Percentiles rank a stretch among this genome's conserved stretches.
phyloP scores from a whole-genome alignment of 2,329 filamentous ascomycete genomes.

The Cercospora sesami region DNA sequence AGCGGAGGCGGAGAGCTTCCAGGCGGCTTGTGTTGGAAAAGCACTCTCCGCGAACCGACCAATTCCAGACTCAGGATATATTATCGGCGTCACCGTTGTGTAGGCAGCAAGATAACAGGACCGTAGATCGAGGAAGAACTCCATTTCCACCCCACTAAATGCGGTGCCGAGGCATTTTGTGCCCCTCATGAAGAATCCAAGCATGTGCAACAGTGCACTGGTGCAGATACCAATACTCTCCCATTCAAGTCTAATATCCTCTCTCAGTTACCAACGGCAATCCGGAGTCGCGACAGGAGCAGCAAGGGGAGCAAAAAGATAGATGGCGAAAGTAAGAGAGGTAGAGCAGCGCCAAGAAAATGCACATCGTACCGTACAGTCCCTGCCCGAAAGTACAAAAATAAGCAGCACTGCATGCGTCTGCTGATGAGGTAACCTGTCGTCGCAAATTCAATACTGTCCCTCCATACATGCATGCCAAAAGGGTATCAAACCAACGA shows the following conservation, averaged over 20 bases:
- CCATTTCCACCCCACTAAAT: constrained; percentile 2
- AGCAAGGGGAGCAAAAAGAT: not conserved
- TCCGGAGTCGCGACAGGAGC: not conserved
- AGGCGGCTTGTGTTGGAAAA: constrained; percentile 7
- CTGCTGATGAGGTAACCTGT: not conserved
- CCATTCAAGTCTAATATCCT: not conserved
- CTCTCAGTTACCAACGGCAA: not conserved
- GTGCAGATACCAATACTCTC: not conserved
- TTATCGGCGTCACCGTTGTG: not conserved
- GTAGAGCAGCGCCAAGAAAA: not conserved
- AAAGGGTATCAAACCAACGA: constrained; percentile 4
- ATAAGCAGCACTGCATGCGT: not conserved
- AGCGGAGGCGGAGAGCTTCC: not conserved
- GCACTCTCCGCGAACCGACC: constrained; percentile 5
- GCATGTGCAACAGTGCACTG: not conserved
- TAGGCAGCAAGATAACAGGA: constrained; percentile 12
- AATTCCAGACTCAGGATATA: constrained; percentile 3
- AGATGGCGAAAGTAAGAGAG: not conserved
- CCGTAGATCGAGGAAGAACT: not conserved
- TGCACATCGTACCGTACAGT: not conserved
- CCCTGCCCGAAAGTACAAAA: not conserved
- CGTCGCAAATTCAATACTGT: not conserved
- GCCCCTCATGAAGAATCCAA: not conserved
- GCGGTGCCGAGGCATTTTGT: constrained; percentile 8
- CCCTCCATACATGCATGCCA: not conserved